Percentiles rank a stretch among this genome's conserved stretches.
Evolutionary conservation across 768 basidiomycete species (phyloP).

Genomic region (Hygrocybe coccinea): DNA sequence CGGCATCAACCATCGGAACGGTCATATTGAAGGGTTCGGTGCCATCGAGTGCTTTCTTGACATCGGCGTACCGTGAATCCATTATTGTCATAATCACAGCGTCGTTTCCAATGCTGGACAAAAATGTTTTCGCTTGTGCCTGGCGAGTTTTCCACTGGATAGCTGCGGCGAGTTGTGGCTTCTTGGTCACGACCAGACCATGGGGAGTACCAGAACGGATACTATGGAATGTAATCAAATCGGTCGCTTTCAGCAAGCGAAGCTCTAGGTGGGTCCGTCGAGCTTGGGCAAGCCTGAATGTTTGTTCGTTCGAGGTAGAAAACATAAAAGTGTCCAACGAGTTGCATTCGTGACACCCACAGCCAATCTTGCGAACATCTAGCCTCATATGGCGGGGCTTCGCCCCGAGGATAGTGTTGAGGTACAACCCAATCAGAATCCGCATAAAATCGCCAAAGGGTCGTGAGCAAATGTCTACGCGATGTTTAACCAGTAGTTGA

Average conservation of each 20-base stretch:
- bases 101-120: slow-evolving; percentile 25
- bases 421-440: slow-evolving; percentile 25
- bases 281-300: slow-evolving; percentile 17
- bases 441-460: slow-evolving; percentile 30
- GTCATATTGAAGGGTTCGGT: slow-evolving; percentile 17
- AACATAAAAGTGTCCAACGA: slow-evolving; percentile 26
- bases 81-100: slow-evolving; percentile 26
- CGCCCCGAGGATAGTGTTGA: slow-evolving; percentile 25
- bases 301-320: slow-evolving; percentile 11
- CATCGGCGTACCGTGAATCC: slow-evolving; percentile 29
- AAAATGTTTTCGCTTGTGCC: slow-evolving; percentile 21
- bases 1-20: background rate
- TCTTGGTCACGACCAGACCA: slow-evolving; percentile 27
- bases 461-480: slow-evolving; percentile 15
- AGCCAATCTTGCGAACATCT: slow-evolving; percentile 28
- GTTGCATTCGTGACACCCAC: slow-evolving; percentile 30
- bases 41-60: slow-evolving; percentile 25
- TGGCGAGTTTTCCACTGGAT: slow-evolving; percentile 23
- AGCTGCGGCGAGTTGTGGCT: slow-evolving; percentile 16
- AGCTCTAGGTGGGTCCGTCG: slow-evolving; percentile 24
- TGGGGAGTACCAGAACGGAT: slow-evolving; percentile 25
- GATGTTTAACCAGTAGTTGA: slow-evolving; percentile 13
- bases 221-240: slow-evolving; percentile 24
- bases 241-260: slow-evolving; percentile 14
- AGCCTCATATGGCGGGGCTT: slow-evolving; percentile 11